Evolutionary conservation across 1,284 basidiomycete species (phyloP).

Genomic region (Puccinia novopanici): DNA sequence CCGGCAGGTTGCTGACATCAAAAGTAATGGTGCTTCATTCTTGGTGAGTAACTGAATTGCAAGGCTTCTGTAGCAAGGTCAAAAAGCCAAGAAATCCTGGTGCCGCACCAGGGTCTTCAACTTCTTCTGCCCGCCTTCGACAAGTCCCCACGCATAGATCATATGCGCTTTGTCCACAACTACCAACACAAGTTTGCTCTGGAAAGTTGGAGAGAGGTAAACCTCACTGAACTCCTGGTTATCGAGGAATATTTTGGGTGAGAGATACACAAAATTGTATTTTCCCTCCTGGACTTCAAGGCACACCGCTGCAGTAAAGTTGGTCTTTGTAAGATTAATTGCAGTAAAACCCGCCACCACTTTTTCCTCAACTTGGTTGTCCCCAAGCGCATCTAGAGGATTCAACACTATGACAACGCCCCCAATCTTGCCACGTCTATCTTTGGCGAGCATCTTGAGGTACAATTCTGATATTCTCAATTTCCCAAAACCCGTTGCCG

Average conservation of each 20-base stretch:
- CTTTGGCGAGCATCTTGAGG: background rate
- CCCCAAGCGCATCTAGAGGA: slow-evolving; percentile 12
- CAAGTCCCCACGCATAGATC: too few species aligned
- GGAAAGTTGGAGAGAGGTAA: slow-evolving; percentile 9
- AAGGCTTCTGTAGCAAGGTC: slow-evolving; percentile 4
- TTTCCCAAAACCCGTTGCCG: background rate
- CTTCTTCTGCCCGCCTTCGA: too few species aligned
- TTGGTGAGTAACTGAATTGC: background rate
- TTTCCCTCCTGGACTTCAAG: background rate
- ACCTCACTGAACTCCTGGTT: background rate
- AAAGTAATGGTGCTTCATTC: background rate
- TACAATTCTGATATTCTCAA: slow-evolving; percentile 14
- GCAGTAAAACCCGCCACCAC: background rate
- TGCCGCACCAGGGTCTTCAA: too few species aligned
- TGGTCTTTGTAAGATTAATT: slow-evolving; percentile 10
- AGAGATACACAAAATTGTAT: slow-evolving; percentile 13
- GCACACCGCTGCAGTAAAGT: background rate
- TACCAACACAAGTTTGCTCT: slow-evolving; percentile 16
- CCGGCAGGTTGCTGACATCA: too few species aligned
- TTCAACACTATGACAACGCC: background rate
- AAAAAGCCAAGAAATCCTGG: too few species aligned
- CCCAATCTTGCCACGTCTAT: background rate
- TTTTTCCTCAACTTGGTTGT: slow-evolving; percentile 28
- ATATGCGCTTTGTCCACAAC: background rate
- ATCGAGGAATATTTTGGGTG: slow-evolving; percentile 7